Evolutionary conservation across 306 rosid species (phyloP).

Genomic region (Lathyrus tuberosus): DNA sequence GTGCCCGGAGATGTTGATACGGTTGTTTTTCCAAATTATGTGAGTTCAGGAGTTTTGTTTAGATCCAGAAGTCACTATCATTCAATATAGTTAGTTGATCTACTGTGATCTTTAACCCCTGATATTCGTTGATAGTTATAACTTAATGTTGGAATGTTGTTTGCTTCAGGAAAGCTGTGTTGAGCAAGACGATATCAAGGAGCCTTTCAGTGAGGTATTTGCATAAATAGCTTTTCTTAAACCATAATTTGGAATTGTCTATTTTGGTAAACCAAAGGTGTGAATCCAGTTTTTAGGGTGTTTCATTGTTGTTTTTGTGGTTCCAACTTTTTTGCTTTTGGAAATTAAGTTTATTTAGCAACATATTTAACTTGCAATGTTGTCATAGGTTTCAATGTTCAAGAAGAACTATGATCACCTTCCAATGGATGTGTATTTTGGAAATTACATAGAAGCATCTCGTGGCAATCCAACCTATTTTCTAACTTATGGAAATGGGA

Average conservation of each 20-base stretch:
- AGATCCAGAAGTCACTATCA: constrained; percentile 17
- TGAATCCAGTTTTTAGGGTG: constrained; percentile 18
- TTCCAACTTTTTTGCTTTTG: background rate
- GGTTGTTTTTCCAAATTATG: constrained; percentile 96
- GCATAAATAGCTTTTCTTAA: constrained; percentile 23
- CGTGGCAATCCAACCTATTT: constrained; percentile 97
- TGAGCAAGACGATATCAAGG: constrained; percentile 82
- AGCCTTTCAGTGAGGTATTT: constrained; percentile 95
- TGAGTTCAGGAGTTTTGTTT: constrained; percentile 51
- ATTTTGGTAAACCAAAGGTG: constrained; percentile 14
- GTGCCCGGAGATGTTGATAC: constrained; percentile 87
- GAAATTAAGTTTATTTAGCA: constrained; percentile 15
- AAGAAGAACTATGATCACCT: constrained; percentile 96
- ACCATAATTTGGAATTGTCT: constrained; percentile 1
- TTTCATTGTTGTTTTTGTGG: background rate
- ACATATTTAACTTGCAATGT: constrained; percentile 30
- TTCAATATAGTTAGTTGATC: constrained; percentile 19
- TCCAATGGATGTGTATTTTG: constrained; percentile 89
- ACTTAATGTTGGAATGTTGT: constrained; percentile 35
- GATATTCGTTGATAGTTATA: constrained; percentile 27
- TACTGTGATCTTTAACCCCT: constrained; percentile 29
- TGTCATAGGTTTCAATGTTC: constrained; percentile 88
- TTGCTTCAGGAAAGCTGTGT: constrained; percentile 90
- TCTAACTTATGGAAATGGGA: constrained; percentile 95
- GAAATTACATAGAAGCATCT: constrained; percentile 84